phyloP scores from a whole-genome alignment of 352 stramenopile genomes.

The Phytophthora sp. region DNA sequence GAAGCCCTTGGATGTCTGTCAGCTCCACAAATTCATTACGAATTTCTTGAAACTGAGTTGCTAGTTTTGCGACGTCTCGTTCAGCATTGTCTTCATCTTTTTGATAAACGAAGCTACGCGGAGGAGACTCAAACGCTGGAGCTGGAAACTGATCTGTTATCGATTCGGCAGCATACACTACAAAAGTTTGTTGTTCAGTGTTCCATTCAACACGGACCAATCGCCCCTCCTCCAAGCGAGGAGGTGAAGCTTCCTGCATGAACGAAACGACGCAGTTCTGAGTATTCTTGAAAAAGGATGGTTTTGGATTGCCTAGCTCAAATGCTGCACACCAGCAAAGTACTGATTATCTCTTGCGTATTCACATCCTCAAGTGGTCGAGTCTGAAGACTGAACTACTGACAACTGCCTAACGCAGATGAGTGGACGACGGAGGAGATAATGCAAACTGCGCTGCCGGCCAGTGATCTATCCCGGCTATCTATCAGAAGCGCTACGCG shows the following conservation, averaged over 20 bases:
- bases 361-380: background rate
- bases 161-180: slow-evolving; percentile 5
- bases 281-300: background rate
- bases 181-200: slow-evolving; percentile 6
- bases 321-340: too few species aligned
- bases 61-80: slow-evolving; percentile 5
- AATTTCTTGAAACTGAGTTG: slow-evolving; percentile 1
- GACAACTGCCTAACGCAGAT: background rate
- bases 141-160: slow-evolving; percentile 7
- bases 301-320: too few species aligned
- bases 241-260: background rate
- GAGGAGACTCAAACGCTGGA: background rate
- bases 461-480: background rate
- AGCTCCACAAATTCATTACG: background rate
- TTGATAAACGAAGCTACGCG: background rate
- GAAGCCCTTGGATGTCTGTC: slow-evolving; percentile 14
- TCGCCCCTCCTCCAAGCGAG: slow-evolving; percentile 4
- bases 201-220: slow-evolving; percentile 9
- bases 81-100: slow-evolving; percentile 1
- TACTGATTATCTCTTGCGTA: slow-evolving; percentile 30
- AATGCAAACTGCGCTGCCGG: background rate
- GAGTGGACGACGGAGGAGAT: slow-evolving; percentile 37
- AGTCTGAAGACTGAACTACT: slow-evolving; percentile 7
- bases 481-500: slow-evolving; percentile 11
- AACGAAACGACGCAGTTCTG: background rate